Conservation (phyloP, 1,284 basidiomycete genomes). For the Trametes versicolor region DNA sequence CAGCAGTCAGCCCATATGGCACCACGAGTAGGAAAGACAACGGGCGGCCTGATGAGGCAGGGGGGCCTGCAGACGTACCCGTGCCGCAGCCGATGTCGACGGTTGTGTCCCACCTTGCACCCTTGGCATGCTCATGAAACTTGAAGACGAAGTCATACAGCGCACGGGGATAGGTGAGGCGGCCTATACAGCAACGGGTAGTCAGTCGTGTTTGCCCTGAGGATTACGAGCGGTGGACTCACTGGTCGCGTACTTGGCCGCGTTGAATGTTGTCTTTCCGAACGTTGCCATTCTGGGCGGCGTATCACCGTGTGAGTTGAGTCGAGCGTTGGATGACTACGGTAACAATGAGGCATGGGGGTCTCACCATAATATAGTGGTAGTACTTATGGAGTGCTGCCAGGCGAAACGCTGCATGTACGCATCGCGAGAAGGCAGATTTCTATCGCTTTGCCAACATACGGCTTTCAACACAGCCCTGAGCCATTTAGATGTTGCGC, state of each 20-base stretch:
- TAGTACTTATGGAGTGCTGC: no score
- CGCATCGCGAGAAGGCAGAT: not conserved
- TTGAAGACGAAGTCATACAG: constrained; percentile 70
- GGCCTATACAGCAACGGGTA: constrained; percentile 30
- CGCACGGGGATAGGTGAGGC: constrained; percentile 74
- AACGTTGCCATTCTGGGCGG: constrained; percentile 70
- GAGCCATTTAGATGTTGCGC: not conserved
- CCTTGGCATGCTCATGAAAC: constrained; percentile 57
- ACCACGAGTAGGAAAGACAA: no score
- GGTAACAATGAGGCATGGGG: no score
- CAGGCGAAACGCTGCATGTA: constrained; percentile 4
- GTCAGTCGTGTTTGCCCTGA: not conserved
- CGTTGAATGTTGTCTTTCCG: constrained; percentile 69
- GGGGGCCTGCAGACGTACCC: constrained; percentile 51
- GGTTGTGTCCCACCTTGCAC: constrained; percentile 62
- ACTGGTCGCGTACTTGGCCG: constrained; percentile 66
- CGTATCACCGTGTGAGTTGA: not conserved
- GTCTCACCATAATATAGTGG: no score
- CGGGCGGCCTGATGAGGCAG: no score
- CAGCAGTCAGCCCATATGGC: no score
- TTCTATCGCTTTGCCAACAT: constrained; percentile 1
- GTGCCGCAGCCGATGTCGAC: constrained; percentile 89
- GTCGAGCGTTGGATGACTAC: not conserved
- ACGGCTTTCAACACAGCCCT: no score
- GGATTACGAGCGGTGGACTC: constrained; percentile 5